Percentiles rank a stretch among this genome's conserved stretches.
phyloP scores from a whole-genome alignment of 2,329 filamentous ascomycete species.

The Teratosphaeria gauchensis region DNA sequence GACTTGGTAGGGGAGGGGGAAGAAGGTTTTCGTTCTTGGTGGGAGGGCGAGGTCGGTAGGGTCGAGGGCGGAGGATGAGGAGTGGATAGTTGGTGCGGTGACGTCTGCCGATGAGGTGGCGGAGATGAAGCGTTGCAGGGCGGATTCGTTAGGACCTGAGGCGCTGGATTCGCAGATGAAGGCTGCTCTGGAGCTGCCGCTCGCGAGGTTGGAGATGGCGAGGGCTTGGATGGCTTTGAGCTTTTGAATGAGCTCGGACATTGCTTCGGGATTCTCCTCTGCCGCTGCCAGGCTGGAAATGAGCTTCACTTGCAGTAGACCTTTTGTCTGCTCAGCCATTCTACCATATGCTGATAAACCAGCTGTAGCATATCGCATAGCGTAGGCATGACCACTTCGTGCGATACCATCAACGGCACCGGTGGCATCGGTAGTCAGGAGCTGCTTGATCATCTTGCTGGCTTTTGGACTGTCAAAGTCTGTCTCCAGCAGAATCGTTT shows the following conservation, averaged over 20 bases:
- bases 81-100: not conserved
- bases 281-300: conserved; percentile 69
- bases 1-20: conserved; percentile 91
- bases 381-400: conserved; percentile 79
- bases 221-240: conserved; percentile 77
- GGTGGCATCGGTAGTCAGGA: conserved; percentile 77
- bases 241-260: conserved; percentile 48
- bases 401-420: conserved; percentile 88
- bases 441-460: conserved; percentile 70
- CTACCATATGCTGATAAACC: conserved; percentile 63
- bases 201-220: conserved; percentile 51
- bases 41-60: conserved; percentile 14
- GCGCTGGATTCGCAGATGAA: conserved; percentile 78
- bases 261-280: conserved; percentile 63
- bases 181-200: conserved; percentile 62
- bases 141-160: conserved; percentile 57
- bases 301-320: conserved; percentile 81
- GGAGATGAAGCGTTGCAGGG: conserved; percentile 61
- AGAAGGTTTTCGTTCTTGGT: conserved; percentile 60
- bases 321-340: conserved; percentile 73
- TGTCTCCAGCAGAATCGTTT: conserved; percentile 72
- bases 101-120: conserved; percentile 5
- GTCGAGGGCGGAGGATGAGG: not conserved
- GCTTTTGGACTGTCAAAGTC: conserved; percentile 80
- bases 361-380: conserved; percentile 73